phyloP scores from a whole-genome alignment of 176 grass and related monocot species.

The Lolium multiflorum region DNA sequence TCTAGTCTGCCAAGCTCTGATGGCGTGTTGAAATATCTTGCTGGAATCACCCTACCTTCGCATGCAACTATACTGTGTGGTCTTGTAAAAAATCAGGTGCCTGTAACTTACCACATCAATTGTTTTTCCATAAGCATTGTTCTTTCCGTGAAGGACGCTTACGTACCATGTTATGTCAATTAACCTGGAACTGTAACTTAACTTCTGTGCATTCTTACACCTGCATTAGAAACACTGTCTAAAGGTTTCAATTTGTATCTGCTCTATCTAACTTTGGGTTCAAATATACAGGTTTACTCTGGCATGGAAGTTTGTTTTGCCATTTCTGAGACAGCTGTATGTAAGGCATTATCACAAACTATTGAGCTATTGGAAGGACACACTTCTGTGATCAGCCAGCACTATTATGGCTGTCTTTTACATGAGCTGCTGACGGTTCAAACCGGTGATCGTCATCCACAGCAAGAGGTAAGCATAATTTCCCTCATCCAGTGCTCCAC shows the following conservation, averaged over 20 bases:
- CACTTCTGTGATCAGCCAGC: conserved; percentile 83
- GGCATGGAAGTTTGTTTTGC: conserved; percentile 89
- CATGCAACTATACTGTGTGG: conserved; percentile 89
- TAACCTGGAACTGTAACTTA: neutral
- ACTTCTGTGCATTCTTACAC: neutral
- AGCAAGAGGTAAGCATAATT: conserved; percentile 44
- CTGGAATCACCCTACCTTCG: conserved; percentile 74
- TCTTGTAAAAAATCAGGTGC: conserved; percentile 93
- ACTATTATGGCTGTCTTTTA: conserved; percentile 95
- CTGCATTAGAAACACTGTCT: neutral
- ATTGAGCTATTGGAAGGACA: conserved; percentile 95
- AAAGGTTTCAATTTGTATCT: conserved; percentile 22
- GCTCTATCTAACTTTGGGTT: conserved; percentile 12
- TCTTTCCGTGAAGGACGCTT: neutral
- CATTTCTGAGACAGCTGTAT: conserved; percentile 77
- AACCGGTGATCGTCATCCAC: conserved; percentile 68
- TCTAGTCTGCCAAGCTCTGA: conserved; percentile 82
- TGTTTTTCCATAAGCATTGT: conserved; percentile 8
- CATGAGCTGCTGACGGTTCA: conserved; percentile 89
- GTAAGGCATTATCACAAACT: conserved; percentile 73
- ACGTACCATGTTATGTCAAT: neutral
- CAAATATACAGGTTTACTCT: conserved; percentile 74
- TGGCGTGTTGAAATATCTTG: conserved; percentile 90
- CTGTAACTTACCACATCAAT: conserved; percentile 3
- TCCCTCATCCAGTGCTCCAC: conserved; percentile 8